phyloP scores from a whole-genome alignment of 73 alveolate genomes.

The Chromera velia region DNA sequence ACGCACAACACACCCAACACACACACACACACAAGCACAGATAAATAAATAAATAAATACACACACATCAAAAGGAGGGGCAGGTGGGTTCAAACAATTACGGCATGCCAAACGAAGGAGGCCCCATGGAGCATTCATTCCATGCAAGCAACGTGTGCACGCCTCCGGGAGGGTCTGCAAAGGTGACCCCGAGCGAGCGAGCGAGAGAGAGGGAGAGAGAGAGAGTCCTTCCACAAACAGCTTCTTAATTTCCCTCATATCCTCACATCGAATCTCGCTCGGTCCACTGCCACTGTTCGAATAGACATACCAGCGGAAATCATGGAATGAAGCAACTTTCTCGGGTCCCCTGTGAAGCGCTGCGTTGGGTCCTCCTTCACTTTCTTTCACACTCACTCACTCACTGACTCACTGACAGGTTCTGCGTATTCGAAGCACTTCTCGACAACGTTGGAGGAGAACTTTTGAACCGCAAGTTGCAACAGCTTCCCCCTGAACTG shows the following conservation, averaged over 20 bases:
- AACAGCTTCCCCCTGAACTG: conserved; percentile 44
- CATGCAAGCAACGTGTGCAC: too few relatives aligned
- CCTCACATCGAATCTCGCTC: background rate
- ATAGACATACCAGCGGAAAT: background rate
- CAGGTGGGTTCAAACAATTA: too few relatives aligned
- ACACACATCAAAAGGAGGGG: too few relatives aligned
- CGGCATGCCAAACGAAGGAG: too few relatives aligned
- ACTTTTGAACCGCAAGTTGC: conserved; percentile 64
- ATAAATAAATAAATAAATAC: too few relatives aligned
- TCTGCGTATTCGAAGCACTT: conserved; percentile 53
- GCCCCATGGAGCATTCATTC: too few relatives aligned
- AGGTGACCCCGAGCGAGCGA: too few relatives aligned
- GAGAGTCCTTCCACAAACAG: too few relatives aligned
- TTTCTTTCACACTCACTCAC: background rate
- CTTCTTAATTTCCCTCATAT: background rate
- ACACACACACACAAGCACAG: too few relatives aligned
- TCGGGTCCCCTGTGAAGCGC: background rate
- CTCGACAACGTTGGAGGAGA: conserved; percentile 78
- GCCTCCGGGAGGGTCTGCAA: too few relatives aligned
- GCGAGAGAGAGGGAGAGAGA: too few relatives aligned
- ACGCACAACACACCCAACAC: too few relatives aligned
- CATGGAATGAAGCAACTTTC: background rate
- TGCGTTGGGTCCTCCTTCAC: background rate
- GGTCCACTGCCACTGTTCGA: background rate
- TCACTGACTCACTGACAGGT: background rate